A percentile compares a stretch with the other conserved stretches of the same genome.
Conservation (phyloP, 2,329 filamentous ascomycete species). For the Claviceps paspali region DNA sequence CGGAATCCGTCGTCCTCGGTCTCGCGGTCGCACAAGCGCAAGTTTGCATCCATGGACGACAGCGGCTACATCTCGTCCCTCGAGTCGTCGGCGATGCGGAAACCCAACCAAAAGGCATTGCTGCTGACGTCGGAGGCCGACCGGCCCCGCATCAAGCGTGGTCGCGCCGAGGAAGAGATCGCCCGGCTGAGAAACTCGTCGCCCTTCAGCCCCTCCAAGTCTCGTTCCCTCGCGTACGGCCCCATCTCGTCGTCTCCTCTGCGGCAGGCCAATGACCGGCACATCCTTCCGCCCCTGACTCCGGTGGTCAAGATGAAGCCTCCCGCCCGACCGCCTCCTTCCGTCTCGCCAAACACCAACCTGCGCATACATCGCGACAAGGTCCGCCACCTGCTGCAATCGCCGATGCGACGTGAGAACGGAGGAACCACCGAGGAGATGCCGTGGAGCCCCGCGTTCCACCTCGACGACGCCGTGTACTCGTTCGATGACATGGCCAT, state of each 20-base stretch:
- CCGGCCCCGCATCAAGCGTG: constrained; percentile 68
- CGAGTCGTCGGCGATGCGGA: constrained; percentile 74
- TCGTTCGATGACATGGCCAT: constrained; percentile 32
- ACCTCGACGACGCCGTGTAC: constrained; percentile 42
- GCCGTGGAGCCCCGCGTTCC: constrained; percentile 54
- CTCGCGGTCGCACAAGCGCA: constrained; percentile 55
- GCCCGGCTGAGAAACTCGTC: constrained; percentile 82
- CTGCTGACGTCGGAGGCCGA: constrained; percentile 67
- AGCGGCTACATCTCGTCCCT: constrained; percentile 96
- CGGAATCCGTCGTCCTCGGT: constrained; percentile 48
- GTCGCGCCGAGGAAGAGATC: constrained; percentile 91
- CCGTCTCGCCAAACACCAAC: constrained; percentile 86
- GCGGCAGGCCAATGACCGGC: constrained; percentile 37
- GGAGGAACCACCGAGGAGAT: constrained; percentile 25
- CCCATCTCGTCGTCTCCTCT: constrained; percentile 55
- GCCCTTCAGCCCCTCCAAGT: constrained; percentile 77
- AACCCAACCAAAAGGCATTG: constrained; percentile 46
- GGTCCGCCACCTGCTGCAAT: constrained; percentile 68
- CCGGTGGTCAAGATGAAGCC: constrained; percentile 70
- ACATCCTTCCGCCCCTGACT: constrained; percentile 63
- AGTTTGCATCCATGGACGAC: constrained; percentile 67
- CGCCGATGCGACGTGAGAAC: constrained; percentile 42
- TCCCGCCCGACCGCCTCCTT: constrained; percentile 41
- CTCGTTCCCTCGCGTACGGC: constrained; percentile 36
- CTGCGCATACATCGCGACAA: constrained; percentile 74